These are phyloP conservation scores for Amanita rimosa DNA, from an alignment of 768 basidiomycete genomes.

Conservation along the genomic window DNA sequence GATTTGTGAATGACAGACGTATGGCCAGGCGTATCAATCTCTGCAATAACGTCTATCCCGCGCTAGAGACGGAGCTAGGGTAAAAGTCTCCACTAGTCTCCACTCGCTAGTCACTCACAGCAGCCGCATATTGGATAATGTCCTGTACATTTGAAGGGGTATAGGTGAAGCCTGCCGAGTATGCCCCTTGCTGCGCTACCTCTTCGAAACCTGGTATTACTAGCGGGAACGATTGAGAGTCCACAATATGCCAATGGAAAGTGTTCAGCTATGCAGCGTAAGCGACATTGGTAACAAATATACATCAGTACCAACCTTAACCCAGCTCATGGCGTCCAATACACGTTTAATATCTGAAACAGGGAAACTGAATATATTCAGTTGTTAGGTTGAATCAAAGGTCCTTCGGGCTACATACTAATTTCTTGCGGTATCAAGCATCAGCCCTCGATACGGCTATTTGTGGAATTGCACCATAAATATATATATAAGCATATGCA, in stretches of 20 bases:
- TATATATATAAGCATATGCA: background rate
- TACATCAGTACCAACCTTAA: constrained; percentile 42
- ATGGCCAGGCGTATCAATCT: constrained; percentile 83
- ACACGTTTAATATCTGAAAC: constrained; percentile 54
- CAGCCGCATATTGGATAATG: constrained; percentile 57
- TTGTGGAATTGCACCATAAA: background rate
- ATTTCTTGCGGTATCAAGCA: constrained; percentile 75
- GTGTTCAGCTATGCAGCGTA: constrained; percentile 42
- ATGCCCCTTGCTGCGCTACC: constrained; percentile 56
- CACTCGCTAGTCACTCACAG: constrained; percentile 29
- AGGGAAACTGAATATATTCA: constrained; percentile 46
- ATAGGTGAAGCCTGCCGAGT: constrained; percentile 45
- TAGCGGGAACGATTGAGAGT: constrained; percentile 76
- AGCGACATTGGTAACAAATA: background rate
- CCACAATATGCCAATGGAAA: constrained; percentile 80
- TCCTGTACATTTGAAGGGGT: constrained; percentile 40
- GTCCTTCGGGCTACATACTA: constrained; percentile 29
- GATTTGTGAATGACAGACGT: constrained; percentile 55
- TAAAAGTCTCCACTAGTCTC: constrained; percentile 1
- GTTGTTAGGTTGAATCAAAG: background rate
- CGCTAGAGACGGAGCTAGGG: constrained; percentile 23
- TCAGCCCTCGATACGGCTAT: constrained; percentile 63
- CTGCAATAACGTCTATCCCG: constrained; percentile 65
- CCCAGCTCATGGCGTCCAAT: constrained; percentile 69
- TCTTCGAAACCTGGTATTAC: constrained; percentile 48